Conservation (phyloP, 176 grass and related monocot species). For the Pontederia crassipes region DNA sequence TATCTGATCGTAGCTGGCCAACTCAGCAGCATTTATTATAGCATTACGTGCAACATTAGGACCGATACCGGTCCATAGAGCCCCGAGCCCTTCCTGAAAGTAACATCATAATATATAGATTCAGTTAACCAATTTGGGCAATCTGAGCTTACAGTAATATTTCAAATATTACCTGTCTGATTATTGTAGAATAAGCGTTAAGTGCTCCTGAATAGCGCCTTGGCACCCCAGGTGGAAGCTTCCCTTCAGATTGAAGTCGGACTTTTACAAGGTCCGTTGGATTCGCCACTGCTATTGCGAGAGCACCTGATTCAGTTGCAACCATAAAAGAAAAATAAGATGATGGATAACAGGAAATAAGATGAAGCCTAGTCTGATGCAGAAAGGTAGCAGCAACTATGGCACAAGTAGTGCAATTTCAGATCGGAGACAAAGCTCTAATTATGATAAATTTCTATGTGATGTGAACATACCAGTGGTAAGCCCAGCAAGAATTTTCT, state of each 20-base stretch:
- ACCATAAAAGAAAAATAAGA: constrained; percentile 2
- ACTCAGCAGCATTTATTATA: constrained; percentile 81
- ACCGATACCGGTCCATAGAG: constrained; percentile 88
- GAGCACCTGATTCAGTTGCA: constrained; percentile 37
- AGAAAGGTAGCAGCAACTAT: not conserved
- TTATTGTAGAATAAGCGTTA: constrained; percentile 75
- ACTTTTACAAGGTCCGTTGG: constrained; percentile 96
- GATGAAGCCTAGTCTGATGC: not conserved
- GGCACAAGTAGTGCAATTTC: too few species aligned
- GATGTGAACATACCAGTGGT: constrained; percentile 42
- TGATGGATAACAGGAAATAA: not conserved
- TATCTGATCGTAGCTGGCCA: constrained; percentile 88
- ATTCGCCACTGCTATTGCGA: constrained; percentile 72
- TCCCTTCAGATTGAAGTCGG: constrained; percentile 87
- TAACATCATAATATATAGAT: constrained; percentile 8
- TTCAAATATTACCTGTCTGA: constrained; percentile 49
- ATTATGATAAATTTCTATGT: not conserved
- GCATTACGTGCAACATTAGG: constrained; percentile 90
- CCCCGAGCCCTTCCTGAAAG: constrained; percentile 68
- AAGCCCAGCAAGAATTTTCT: constrained; percentile 73
- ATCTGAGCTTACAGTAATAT: not conserved
- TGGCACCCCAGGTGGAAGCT: constrained; percentile 39
- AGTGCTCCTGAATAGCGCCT: constrained; percentile 93
- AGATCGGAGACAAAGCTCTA: too few species aligned
- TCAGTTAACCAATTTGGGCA: constrained; percentile 12